Conservation (phyloP, 495 filamentous ascomycete species). For the Trichocladium antarcticum region DNA sequence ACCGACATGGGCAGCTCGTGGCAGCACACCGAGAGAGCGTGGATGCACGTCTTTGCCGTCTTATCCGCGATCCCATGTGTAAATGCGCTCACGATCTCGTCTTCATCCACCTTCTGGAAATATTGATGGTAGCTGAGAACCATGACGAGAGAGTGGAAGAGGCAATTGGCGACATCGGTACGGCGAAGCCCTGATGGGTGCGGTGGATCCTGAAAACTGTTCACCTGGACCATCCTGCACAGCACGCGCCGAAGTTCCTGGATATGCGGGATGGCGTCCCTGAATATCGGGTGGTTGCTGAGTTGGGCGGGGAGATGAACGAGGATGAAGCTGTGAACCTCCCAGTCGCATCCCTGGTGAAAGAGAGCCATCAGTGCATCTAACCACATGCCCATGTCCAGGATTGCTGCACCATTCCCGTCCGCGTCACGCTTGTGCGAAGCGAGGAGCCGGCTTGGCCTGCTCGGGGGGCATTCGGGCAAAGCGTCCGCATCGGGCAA, state of each 20-base stretch:
- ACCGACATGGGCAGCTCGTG: constrained; percentile 80
- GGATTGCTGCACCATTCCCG: constrained; percentile 22
- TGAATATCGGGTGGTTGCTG: constrained; percentile 79
- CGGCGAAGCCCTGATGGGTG: constrained; percentile 64
- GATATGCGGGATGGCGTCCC: constrained; percentile 56
- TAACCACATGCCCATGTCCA: constrained; percentile 66
- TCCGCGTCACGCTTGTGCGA: constrained; percentile 11
- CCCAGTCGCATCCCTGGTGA: constrained; percentile 76
- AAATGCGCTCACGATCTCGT: constrained; percentile 79
- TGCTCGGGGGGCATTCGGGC: constrained; percentile 33
- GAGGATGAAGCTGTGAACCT: constrained; percentile 82
- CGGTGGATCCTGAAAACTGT: constrained; percentile 65
- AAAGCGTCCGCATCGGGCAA: constrained; percentile 42
- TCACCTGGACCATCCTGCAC: constrained; percentile 68
- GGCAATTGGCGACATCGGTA: constrained; percentile 74
- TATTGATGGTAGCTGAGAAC: constrained; percentile 77
- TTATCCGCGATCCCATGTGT: constrained; percentile 72
- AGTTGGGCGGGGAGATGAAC: constrained; percentile 81
- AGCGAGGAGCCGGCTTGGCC: constrained; percentile 36
- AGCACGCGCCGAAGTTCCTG: constrained; percentile 63
- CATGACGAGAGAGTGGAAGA: constrained; percentile 75
- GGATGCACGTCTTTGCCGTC: constrained; percentile 82
- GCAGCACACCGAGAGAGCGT: constrained; percentile 86
- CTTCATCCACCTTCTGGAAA: constrained; percentile 75
- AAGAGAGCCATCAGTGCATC: constrained; percentile 63